These are phyloP conservation scores for Juglanconis sp. DNA, from an alignment of 2,329 filamentous ascomycete species.

Conservation along the genomic window DNA sequence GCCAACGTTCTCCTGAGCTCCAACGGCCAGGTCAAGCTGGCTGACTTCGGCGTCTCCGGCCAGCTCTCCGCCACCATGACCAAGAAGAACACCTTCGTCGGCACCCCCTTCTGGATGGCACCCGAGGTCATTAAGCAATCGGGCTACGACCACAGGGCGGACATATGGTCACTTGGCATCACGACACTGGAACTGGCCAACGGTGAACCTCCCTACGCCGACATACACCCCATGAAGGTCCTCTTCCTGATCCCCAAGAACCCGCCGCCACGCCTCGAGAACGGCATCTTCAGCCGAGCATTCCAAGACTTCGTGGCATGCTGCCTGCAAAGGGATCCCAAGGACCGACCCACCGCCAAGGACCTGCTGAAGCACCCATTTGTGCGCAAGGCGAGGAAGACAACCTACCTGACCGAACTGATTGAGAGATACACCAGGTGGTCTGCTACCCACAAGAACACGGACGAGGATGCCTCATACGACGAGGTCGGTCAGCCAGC, in stretches of 20 bases:
- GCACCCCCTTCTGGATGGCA: conserved; percentile 99
- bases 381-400: conserved; percentile 87
- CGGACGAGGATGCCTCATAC: conserved; percentile 62
- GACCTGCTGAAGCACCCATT: conserved; percentile 89
- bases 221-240: conserved; percentile 98
- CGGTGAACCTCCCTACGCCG: conserved; percentile 89
- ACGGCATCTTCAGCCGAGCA: conserved; percentile 72
- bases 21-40: conserved; percentile 93
- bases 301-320: conserved; percentile 84
- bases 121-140: conserved; percentile 98
- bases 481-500: conserved; percentile 45
- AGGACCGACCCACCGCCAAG: conserved; percentile 80
- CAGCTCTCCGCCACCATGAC: conserved; percentile 98
- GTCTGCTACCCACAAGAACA: conserved; percentile 74
- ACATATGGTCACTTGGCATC: conserved; percentile 96
- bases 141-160: conserved; percentile 95
- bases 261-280: conserved; percentile 72
- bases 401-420: conserved; percentile 91
- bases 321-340: conserved; percentile 84
- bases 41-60: conserved; percentile 95
- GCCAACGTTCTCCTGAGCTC: conserved; percentile 88
- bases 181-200: conserved; percentile 89
- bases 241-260: conserved; percentile 96
- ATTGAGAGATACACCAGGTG: conserved; percentile 89
- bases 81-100: conserved; percentile 98